Percentiles rank a stretch among this genome's conserved stretches.
phyloP scores from a whole-genome alignment of 768 basidiomycete species.

The Suillus hirtellus region DNA sequence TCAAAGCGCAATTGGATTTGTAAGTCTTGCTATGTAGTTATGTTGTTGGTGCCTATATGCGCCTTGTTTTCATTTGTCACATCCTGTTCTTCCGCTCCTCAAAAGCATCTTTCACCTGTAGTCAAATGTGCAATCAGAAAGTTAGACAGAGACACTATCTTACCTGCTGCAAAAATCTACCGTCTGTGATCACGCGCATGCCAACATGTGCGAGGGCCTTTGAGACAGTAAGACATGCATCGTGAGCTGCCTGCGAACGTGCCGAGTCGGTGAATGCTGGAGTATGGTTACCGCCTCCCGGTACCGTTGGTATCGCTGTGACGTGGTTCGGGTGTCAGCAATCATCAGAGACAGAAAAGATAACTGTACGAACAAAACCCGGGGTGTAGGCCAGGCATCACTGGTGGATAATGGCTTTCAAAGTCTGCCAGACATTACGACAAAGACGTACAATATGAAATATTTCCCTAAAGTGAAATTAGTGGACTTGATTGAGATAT shows the following conservation, averaged over 20 bases:
- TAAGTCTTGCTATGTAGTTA: neutral
- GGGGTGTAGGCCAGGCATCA: slow-evolving; percentile 71
- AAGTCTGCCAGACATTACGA: neutral
- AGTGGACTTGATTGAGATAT: neutral
- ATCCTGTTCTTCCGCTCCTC: slow-evolving; percentile 41
- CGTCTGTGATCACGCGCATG: slow-evolving; percentile 68
- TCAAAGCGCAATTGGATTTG: neutral
- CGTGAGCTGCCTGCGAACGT: slow-evolving; percentile 58
- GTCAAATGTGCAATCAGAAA: neutral
- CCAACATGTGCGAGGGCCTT: slow-evolving; percentile 74
- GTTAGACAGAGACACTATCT: neutral
- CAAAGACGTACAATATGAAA: slow-evolving; percentile 61
- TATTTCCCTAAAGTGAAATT: slow-evolving; percentile 40
- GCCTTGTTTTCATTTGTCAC: slow-evolving; percentile 10
- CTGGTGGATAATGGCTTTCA: slow-evolving; percentile 27
- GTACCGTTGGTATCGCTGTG: slow-evolving; percentile 72
- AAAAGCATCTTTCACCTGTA: slow-evolving; percentile 50
- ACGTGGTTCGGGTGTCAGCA: slow-evolving; percentile 2
- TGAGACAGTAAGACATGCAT: slow-evolving; percentile 64
- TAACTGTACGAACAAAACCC: slow-evolving; percentile 45
- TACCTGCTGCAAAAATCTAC: slow-evolving; percentile 59
- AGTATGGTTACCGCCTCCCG: slow-evolving; percentile 79
- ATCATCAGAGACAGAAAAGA: slow-evolving; percentile 1
- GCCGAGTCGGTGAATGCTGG: slow-evolving; percentile 65
- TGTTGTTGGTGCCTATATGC: neutral